A percentile compares a stretch with the other conserved stretches of the same genome.
These are phyloP conservation scores for Solanum pinnatisectum DNA, from an alignment of 257 asterid species.

Conservation along the genomic window DNA sequence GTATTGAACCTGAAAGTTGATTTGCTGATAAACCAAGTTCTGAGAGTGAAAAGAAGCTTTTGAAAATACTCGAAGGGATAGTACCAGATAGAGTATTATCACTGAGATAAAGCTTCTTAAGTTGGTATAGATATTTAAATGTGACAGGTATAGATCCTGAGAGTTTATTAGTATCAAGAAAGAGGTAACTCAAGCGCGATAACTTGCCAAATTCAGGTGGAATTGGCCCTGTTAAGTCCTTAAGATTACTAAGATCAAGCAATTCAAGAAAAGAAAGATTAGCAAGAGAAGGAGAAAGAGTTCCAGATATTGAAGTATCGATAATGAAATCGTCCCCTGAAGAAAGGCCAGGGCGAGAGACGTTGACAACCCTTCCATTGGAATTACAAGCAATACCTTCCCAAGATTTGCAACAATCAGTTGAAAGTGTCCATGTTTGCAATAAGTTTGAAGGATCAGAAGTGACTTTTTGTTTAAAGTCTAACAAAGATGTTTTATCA, in stretches of 20 bases:
- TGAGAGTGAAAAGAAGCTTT: conserved; percentile 14
- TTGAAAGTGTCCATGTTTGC: conserved; percentile 40
- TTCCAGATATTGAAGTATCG: conserved; percentile 43
- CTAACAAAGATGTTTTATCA: conserved; percentile 43
- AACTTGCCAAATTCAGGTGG: conserved; percentile 47
- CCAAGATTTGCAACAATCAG: conserved; percentile 62
- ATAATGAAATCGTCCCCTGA: conserved; percentile 14
- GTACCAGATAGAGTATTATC: conserved; percentile 36
- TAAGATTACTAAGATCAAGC: conserved; percentile 48
- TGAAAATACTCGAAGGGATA: conserved; percentile 26
- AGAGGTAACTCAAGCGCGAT: conserved; percentile 11
- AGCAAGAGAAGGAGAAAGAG: conserved; percentile 45
- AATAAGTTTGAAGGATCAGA: conserved; percentile 40
- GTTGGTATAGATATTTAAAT: conserved; percentile 5
- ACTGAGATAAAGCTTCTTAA: conserved; percentile 24
- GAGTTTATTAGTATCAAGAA: conserved; percentile 32
- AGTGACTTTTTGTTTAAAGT: conserved; percentile 40
- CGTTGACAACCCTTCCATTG: conserved; percentile 36
- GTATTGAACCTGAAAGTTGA: conserved; percentile 36
- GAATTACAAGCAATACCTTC: conserved; percentile 42
- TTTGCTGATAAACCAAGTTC: conserved; percentile 33
- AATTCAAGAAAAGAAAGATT: conserved; percentile 40
- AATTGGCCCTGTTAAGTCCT: conserved; percentile 32
- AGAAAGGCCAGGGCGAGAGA: conserved; percentile 42
- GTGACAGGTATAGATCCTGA: conserved; percentile 38